Evolutionary conservation across 768 basidiomycete species (phyloP).

Genomic region (Amanita polypyramis): DNA sequence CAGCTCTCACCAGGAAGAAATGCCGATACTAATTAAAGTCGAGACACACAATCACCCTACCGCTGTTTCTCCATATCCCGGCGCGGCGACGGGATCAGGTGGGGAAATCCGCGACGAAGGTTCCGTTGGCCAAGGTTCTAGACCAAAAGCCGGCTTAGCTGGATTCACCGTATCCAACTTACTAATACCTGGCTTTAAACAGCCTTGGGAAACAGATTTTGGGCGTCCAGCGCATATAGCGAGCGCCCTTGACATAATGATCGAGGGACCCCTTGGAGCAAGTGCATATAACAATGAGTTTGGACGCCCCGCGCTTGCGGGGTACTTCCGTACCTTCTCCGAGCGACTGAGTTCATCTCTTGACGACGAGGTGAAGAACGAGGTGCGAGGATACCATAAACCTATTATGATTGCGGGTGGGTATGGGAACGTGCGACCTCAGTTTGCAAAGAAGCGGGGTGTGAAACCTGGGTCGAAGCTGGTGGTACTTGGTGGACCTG

Average conservation of each 20-base stretch:
- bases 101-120: conserved; percentile 99
- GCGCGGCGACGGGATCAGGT: conserved; percentile 97
- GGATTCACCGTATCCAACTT: conserved; percentile 95
- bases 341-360: conserved; percentile 54
- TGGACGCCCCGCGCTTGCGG: conserved; percentile 83
- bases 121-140: conserved; percentile 88
- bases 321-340: conserved; percentile 93
- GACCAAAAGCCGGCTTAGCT: conserved; percentile 88
- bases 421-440: conserved; percentile 82
- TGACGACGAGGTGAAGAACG: conserved; percentile 33
- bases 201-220: conserved; percentile 95
- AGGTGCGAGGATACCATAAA: conserved; percentile 95
- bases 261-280: conserved; percentile 89
- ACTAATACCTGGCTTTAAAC: conserved; percentile 80
- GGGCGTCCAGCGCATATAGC: conserved; percentile 88
- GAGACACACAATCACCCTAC: conserved; percentile 99
- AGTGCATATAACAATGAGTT: conserved; percentile 99
- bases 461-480: conserved; percentile 81
- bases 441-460: conserved; percentile 67
- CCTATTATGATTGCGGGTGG: conserved; percentile 99
- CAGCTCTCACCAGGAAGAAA: conserved; percentile 47
- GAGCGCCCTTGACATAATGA: conserved; percentile 92
- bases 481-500: conserved; percentile 90
- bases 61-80: conserved; percentile 95
- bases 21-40: conserved; percentile 91